Evolutionary conservation across 2,329 filamentous ascomycete species (phyloP), one percentile per base, ranked within the genome.

Genomic region (Geoglossum cookeanum): DNA sequence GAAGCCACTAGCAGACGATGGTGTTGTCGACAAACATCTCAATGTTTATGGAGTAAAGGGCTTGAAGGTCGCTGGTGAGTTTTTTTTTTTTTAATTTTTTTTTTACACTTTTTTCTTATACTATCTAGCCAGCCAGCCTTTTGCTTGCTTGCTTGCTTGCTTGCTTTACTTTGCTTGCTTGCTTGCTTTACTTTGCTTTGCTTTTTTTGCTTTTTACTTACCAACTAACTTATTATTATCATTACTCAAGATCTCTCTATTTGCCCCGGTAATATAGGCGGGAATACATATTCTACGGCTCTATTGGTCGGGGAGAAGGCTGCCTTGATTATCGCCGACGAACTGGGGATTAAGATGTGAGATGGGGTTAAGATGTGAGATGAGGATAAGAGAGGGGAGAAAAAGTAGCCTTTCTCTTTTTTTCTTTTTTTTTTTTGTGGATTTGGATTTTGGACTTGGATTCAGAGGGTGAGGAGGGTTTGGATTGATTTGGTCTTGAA

Each of bases 211-310:
- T n/a, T n/a, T n/a, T n/a, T n/a, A n/a, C n/a, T n/a, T n/a, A n/a
- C n/a, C n/a, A n/a, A 22, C 22, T 22, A 22, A 27, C 45, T 27
- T 29, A 32, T 49, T 17, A 27, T 29, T 7, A 7, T 29, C 1
- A 7, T 32, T 27, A 6, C 3, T 11, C 33, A 60, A 64, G 66
- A 68, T 61, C 51, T 66, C 55, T 64, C 63, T 2, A 64, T 66
- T 29, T 62, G 59, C 33, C 64, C 64, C 8, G 60, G 60, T 15
- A 74, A 74, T 45, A 69, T 74, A 13, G 64, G 60, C 57, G 63
- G 69, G 1, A 75, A 77, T 58, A 74, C 72, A 0, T 67, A 68
- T 48, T 72, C 70, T 35, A 72, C 72, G 1, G 75, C 75, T 0
- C 63, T 77, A 15, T 58, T 72, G 4, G 65, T 76, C 56, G 74